These are phyloP conservation scores for Bauhinia variegata DNA, from an alignment of 306 rosid genomes.

Conservation along the genomic window DNA sequence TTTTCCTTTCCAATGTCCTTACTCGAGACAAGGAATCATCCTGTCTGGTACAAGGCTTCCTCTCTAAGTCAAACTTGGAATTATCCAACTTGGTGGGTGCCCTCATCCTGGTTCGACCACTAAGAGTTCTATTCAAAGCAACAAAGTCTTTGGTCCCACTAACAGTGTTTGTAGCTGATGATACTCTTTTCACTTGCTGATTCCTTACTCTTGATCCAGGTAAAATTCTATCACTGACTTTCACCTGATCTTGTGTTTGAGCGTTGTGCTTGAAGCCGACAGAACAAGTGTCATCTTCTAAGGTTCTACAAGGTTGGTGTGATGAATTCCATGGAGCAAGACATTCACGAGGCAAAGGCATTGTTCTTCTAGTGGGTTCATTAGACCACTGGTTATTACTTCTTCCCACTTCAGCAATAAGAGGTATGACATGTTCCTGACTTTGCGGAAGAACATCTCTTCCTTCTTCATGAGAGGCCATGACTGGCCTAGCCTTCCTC, in stretches of 20 bases:
- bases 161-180: slow-evolving; percentile 48
- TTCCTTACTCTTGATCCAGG: slow-evolving; percentile 50
- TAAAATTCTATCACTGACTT: slow-evolving; percentile 45
- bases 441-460: slow-evolving; percentile 47
- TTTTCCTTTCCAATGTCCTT: slow-evolving; percentile 61
- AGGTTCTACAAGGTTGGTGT: slow-evolving; percentile 42
- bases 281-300: slow-evolving; percentile 47
- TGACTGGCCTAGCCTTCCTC: slow-evolving; percentile 41
- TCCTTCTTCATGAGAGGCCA: slow-evolving; percentile 45
- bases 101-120: slow-evolving; percentile 53
- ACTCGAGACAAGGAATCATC: slow-evolving; percentile 51
- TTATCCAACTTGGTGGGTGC: slow-evolving; percentile 54
- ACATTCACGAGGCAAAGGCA: slow-evolving; percentile 38
- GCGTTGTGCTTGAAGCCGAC: slow-evolving; percentile 43
- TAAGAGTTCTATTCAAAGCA: slow-evolving; percentile 67
- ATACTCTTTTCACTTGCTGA: slow-evolving; percentile 51
- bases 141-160: slow-evolving; percentile 69
- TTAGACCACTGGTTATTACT: slow-evolving; percentile 24
- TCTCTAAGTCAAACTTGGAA: slow-evolving; percentile 59
- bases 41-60: slow-evolving; percentile 52
- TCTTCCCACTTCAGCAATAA: slow-evolving; percentile 45
- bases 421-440: slow-evolving; percentile 37
- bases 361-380: slow-evolving; percentile 43
- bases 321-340: slow-evolving; percentile 51
- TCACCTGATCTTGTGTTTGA: slow-evolving; percentile 56